phyloP scores from a whole-genome alignment of 192 early-diverging fungal species.

The Diversispora eburnea region DNA sequence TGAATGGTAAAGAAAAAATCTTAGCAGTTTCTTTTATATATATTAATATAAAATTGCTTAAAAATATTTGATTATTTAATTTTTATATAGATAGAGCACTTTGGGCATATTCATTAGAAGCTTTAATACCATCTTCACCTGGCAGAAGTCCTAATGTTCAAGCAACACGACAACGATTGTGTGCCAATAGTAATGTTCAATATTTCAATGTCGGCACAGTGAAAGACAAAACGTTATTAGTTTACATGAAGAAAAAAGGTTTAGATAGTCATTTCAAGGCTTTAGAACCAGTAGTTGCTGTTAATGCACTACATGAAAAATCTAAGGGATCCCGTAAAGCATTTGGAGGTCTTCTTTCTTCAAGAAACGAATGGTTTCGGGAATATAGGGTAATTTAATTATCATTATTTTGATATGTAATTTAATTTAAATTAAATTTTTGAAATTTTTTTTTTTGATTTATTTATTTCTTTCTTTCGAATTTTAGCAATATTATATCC shows the following conservation, averaged over 20 bases:
- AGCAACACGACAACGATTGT: constrained; percentile 46
- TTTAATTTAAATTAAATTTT: not conserved
- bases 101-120: constrained; percentile 72
- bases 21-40: too few relatives aligned
- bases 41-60: too few relatives aligned
- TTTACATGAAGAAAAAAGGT: constrained; percentile 39
- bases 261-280: constrained; percentile 33
- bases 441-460: not conserved
- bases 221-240: constrained; percentile 38
- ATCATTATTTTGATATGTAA: not conserved
- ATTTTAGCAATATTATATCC: constrained; percentile 89
- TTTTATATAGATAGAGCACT: constrained; percentile 54
- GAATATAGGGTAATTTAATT: constrained; percentile 48
- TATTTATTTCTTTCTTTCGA: constrained; percentile 11
- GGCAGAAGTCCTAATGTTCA: constrained; percentile 34
- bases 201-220: constrained; percentile 47
- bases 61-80: not conserved
- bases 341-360: constrained; percentile 15
- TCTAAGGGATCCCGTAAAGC: not conserved
- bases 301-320: not conserved
- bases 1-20: not conserved
- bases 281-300: constrained; percentile 37
- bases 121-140: constrained; percentile 33
- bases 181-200: constrained; percentile 47
- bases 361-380: constrained; percentile 47